Evolutionary conservation across 1,139 yeast species (phyloP), one percentile per base, ranked within the genome.

Genomic region (Hyphopichia buzzinii): DNA sequence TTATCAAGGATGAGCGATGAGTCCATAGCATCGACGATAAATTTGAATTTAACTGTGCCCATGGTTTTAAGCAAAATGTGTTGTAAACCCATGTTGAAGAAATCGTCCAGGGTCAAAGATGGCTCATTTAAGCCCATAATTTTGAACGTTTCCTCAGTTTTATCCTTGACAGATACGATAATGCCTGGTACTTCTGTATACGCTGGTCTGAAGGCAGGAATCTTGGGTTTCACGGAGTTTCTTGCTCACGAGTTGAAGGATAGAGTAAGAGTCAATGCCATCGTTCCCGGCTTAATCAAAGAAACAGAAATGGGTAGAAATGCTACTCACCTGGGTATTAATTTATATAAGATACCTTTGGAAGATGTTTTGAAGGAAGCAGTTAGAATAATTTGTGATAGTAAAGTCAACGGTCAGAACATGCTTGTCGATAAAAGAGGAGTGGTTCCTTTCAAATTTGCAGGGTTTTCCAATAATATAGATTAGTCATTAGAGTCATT

Each of bases 171-270:
- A 42, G 39, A 75, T 58, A 3, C 69, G 1, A 61, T 67, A 2
- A 36, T 45, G 1, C 62, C 74, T 1, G 97, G 97, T 0, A 78
- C 95, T 0, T 50, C 84, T 0, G 81, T 85, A 0, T 92, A 92
- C 54, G 70, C 88, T 1, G 92, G 95, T 0, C 70, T 88, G 34
- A 92, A 92, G 55, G 84, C 89, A 0, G 97, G 95, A 0, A 47
- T 85, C 11, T 52, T 75, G 32, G 87, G 85, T 4, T 84, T 88
- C 48, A 77, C 95, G 0, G 60, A 65, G 31, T 64, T 84, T 0
- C 55, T 88, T 31, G 81, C 92, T 0, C 51, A 57, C 3, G 98
- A 92, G 48, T 57, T 84, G 39, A 73, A 72, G 8, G 74, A 68
- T 2, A 65, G 54, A 43, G 59, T 70, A 3, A 48, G 87, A 27